Base-by-base conservation (phyloP, 2,329 filamentous ascomycete species). In the Fusarium sp. region DNA sequence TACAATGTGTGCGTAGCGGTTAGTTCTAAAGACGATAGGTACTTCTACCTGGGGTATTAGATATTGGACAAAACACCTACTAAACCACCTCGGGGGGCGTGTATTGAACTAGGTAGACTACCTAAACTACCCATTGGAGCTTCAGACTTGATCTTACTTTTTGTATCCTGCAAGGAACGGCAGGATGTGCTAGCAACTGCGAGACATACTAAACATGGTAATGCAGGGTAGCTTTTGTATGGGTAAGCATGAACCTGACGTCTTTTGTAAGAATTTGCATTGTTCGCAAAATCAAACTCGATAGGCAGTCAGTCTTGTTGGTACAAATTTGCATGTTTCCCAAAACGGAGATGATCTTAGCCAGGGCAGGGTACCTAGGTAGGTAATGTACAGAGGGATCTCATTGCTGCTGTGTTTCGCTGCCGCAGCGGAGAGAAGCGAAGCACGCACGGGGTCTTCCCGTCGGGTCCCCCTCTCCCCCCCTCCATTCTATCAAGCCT, bases 131-230 rank as follows among this genome's bases (percentile, higher is more conserved):
- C 21, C 4, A 47, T 42, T 34, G 37, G 46, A 58, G 57, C 23
- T 28, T 53, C 18, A 27, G 21, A 42, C 25, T 49, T 48, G 43
- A 25, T 34, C 27, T 59, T 42, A 50, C 46, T 42, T 65, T 64
- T 65, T 53, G 21, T 59, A 23, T 34, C 18, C 62, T 65, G 47
- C 47, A 66, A 65, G 62, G 54, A 59, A 65, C 60, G 16, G 30
- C 34, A 32, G 55, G 49, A 49, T 46, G 23, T 66, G 48, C 49
- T 66, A 55, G 50, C 42, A 27, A 58, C 40, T 57, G 41, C 37
- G 21, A 64, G 47, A 66, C 60, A 59, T 59, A 21, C 10, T 20
- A 42, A 60, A 66, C 60, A 59, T 59, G 25, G 13, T 14, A 51
- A 66, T 66, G 49, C 55, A 50, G 48, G 62, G 45, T 66, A 51